These are phyloP conservation scores for Hygrophorus russula DNA, from an alignment of 768 basidiomycete species.

Conservation along the genomic window DNA sequence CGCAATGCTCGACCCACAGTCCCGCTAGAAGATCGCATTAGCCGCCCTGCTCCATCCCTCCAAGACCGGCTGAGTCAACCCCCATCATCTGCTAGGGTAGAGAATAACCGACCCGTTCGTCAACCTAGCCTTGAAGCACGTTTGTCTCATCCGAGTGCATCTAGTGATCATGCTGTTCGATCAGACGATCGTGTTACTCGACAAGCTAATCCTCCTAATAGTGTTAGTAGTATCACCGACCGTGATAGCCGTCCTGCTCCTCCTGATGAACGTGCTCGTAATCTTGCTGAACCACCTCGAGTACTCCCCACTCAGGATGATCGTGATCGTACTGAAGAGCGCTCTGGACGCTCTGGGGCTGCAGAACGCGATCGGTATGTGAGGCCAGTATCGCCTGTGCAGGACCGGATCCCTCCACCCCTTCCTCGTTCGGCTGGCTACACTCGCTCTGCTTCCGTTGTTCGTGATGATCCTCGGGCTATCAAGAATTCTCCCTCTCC, in stretches of 20 bases:
- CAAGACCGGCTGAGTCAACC: conserved; percentile 29
- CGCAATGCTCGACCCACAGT: conserved; percentile 10
- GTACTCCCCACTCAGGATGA: conserved; percentile 9
- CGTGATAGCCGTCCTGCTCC: conserved; percentile 10
- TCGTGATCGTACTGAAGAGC: conserved; percentile 15
- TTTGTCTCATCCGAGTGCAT: conserved; percentile 20
- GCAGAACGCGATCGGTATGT: conserved; percentile 4
- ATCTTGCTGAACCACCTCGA: conserved; percentile 5
- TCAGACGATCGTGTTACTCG: conserved; percentile 9
- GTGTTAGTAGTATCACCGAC: conserved; percentile 11
- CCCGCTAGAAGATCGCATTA: conserved; percentile 29
- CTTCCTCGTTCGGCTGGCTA: conserved; percentile 7
- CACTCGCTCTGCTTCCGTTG: conserved; percentile 2
- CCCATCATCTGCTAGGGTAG: conserved; percentile 7
- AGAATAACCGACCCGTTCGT: conserved; percentile 11
- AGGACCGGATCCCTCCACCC: conserved; percentile 1
- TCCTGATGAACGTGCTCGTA: conserved; percentile 11
- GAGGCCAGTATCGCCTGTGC: conserved; percentile 4
- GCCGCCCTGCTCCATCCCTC: conserved; percentile 19
- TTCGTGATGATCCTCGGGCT: conserved; percentile 8
- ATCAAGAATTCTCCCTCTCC: conserved; percentile 13
- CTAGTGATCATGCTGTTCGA: conserved; percentile 11
- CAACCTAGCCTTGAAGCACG: conserved; percentile 30
- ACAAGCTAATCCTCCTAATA: conserved; percentile 9
- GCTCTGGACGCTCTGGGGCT: conserved; percentile 9